Evolutionary conservation across 495 filamentous ascomycete genomes (phyloP).

Genomic region (Penicillium canariense): DNA sequence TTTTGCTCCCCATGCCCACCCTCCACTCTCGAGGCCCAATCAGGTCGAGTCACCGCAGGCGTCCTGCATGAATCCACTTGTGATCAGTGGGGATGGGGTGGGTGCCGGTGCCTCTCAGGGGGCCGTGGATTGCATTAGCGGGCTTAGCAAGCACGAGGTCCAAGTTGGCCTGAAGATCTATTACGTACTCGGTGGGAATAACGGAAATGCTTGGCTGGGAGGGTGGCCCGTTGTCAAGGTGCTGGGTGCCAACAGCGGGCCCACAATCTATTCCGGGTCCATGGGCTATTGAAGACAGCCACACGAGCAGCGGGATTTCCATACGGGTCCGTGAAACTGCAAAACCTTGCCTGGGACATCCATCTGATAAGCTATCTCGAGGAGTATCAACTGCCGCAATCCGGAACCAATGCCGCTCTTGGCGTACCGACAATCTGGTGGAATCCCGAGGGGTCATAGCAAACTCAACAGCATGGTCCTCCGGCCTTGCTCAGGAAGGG

Average conservation of each 20-base stretch:
- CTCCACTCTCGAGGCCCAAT: conserved; percentile 9
- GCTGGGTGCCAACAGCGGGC: not conserved
- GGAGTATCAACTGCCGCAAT: not conserved
- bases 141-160: not conserved
- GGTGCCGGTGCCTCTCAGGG: not conserved
- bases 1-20: not conserved
- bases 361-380: not conserved
- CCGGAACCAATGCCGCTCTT: not conserved
- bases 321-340: too few relatives aligned
- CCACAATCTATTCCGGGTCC: not conserved
- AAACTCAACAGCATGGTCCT: not conserved
- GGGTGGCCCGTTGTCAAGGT: not conserved
- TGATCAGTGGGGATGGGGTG: not conserved
- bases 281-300: not conserved
- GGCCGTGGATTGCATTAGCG: conserved; percentile 6
- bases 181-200: conserved; percentile 12
- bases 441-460: not conserved
- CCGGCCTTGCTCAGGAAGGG: not conserved
- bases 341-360: not conserved
- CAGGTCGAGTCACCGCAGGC: not conserved
- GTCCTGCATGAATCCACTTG: conserved; percentile 17
- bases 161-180: conserved; percentile 3
- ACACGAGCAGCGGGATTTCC: too few relatives aligned
- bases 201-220: not conserved
- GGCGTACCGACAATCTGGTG: not conserved